Base-by-base conservation (phyloP, 768 basidiomycete genomes). In the Guyanaporus albipodus region DNA sequence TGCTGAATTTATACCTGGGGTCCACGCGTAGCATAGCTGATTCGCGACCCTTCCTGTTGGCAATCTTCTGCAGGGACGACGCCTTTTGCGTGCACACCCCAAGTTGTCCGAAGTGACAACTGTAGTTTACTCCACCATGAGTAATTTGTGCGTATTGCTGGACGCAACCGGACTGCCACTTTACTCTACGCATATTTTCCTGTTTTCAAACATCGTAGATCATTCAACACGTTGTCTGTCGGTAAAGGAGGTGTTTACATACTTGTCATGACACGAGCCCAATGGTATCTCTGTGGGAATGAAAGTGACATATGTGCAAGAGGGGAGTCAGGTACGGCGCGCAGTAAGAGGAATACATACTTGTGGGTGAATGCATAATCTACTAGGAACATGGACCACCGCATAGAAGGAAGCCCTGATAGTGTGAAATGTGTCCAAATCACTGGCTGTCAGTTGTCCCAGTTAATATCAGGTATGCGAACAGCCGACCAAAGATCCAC, bases 1-100 rank as follows among this genome's bases (percentile, higher is more conserved):
- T 28, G 43, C 26, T 27, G 36, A n/a, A 24, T 60, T 59, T 59
- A 59, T 59, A 56, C 41, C 32, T n/a, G 12, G 19, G 8, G 15
- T 31, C 45, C 42, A 41, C 54, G 31, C 31, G 37, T 18, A 32
- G 46, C 17, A 27, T 48, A 2, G 9, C 11, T 23, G 19, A 42
- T 42, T 28, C 6, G 18, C 32, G 24, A n/a, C 17, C 37, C 8
- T 40, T 38, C 32, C 15, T 32, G 38, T 44, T 53, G 33, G 33
- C 12, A 31, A 41, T 24, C 8, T 31, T 41, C 8, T 14, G 5
- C 29, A 31, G 33, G 34, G 23, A n/a, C n/a, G n/a, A n/a, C n/a
- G n/a, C n/a, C n/a, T n/a, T n/a, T n/a, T n/a, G n/a, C n/a, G n/a
- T n/a, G n/a, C n/a, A n/a, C n/a, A n/a, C n/a, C n/a, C n/a, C n/a